Evolutionary conservation across 2,329 filamentous ascomycete genomes (phyloP).

Genomic region (Phyllosticta citriasiana): DNA sequence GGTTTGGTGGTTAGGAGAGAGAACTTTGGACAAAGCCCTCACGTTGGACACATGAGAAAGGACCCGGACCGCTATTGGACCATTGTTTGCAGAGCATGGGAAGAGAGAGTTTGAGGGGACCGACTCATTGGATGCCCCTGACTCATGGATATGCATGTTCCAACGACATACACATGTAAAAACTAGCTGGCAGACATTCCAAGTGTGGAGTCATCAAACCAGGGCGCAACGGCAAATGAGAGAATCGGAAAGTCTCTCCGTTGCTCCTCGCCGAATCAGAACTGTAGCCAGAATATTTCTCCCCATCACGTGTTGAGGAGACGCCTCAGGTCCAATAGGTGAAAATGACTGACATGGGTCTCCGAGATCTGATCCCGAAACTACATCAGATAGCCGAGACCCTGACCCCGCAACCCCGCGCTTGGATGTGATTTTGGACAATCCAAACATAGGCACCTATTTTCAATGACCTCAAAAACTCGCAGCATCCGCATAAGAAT

Average conservation of each 20-base stretch:
- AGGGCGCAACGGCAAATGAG: neutral
- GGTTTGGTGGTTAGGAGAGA: constrained; percentile 44
- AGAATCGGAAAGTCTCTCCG: neutral
- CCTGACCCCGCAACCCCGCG: neutral
- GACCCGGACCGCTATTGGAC: constrained; percentile 50
- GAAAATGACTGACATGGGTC: neutral
- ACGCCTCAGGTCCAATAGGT: neutral
- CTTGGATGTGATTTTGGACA: neutral
- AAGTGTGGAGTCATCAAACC: neutral
- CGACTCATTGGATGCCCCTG: neutral
- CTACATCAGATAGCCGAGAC: neutral
- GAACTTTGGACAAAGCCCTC: constrained; percentile 47
- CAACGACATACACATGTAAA: neutral
- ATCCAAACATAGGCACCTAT: neutral
- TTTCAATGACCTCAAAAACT: neutral
- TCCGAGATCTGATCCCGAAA: neutral
- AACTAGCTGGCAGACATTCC: neutral
- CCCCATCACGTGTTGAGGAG: too few relatives aligned
- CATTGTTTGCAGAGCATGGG: constrained; percentile 18
- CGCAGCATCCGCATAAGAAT: neutral
- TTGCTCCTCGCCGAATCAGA: neutral
- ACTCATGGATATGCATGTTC: neutral
- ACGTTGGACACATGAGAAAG: constrained; percentile 52
- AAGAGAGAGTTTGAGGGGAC: neutral
- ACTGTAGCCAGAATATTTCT: too few relatives aligned